Evolutionary conservation across 2,329 filamentous ascomycete species (phyloP).

Genomic region (Trichoderma aggressivum): DNA sequence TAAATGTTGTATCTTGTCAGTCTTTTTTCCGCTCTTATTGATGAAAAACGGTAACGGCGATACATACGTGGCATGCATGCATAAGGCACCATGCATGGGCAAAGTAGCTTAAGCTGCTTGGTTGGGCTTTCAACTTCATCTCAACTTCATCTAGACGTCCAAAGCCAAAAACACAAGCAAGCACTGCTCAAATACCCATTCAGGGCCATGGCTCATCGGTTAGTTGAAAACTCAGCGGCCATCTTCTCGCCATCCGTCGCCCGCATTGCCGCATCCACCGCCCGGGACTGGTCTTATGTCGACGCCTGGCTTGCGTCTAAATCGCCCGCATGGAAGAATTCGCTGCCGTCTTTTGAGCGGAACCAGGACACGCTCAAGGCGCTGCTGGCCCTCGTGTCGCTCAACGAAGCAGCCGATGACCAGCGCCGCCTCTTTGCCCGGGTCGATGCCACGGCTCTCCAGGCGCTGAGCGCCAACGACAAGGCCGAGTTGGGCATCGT

Average conservation of each 20-base stretch:
- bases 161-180: neutral
- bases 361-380: conserved; percentile 78
- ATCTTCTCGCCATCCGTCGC: conserved; percentile 67
- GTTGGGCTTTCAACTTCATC: neutral
- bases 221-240: conserved; percentile 35
- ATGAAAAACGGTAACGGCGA: neutral
- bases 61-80: neutral
- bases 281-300: conserved; percentile 88
- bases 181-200: neutral
- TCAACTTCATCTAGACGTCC: neutral
- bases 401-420: conserved; percentile 77
- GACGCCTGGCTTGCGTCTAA: conserved; percentile 77
- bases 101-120: neutral
- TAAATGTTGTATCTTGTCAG: neutral
- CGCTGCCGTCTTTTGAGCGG: conserved; percentile 74
- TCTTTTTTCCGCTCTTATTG: neutral
- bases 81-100: neutral
- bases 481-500: conserved; percentile 18
- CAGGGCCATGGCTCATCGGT: conserved; percentile 20
- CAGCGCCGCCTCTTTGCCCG: conserved; percentile 56
- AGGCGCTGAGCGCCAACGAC: conserved; percentile 40
- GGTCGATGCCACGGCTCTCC: conserved; percentile 58
- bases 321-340: conserved; percentile 53
- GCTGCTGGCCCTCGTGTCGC: conserved; percentile 67
- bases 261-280: conserved; percentile 73